Conservation (phyloP, 2,329 filamentous ascomycete species). For the Fusarium secorum region DNA sequence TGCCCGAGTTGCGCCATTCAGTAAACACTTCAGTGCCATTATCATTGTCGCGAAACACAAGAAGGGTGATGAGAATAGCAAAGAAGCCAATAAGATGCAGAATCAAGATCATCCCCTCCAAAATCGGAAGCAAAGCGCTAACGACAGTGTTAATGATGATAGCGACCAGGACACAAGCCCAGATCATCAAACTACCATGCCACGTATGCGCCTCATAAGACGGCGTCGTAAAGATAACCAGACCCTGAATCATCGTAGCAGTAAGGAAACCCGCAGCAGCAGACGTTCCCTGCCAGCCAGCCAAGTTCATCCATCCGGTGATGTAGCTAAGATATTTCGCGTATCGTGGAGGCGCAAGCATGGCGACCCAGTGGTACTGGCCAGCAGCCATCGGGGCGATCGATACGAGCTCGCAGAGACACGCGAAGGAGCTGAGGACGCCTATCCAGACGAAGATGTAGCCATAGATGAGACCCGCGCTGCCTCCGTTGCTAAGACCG, state of each 20-base stretch:
- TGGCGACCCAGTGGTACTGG: conserved; percentile 39
- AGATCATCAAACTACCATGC: conserved; percentile 45
- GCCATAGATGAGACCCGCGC: conserved; percentile 56
- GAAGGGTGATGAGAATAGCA: conserved; percentile 47
- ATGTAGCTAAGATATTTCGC: conserved; percentile 45
- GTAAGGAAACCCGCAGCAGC: conserved; percentile 37
- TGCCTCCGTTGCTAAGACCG: conserved; percentile 38
- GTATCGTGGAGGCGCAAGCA: conserved; percentile 34
- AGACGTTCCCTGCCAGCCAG: conserved; percentile 40
- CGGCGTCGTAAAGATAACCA: conserved; percentile 29
- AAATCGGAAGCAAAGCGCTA: conserved; percentile 44
- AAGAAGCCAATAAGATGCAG: conserved; percentile 57
- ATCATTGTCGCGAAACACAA: conserved; percentile 44
- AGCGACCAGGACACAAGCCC: conserved; percentile 53
- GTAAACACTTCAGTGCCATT: conserved; percentile 43
- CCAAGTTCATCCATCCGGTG: conserved; percentile 39
- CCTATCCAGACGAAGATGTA: conserved; percentile 60
- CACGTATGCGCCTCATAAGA: conserved; percentile 34
- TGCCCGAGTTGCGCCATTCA: conserved; percentile 38
- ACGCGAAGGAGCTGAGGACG: conserved; percentile 44
- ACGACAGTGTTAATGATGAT: conserved; percentile 49
- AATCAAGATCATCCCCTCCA: conserved; percentile 53
- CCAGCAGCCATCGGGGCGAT: conserved; percentile 37
- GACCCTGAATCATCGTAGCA: conserved; percentile 41
- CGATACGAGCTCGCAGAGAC: conserved; percentile 37